Conservation (phyloP, 257 asterid genomes). For the Prunella vulgaris region DNA sequence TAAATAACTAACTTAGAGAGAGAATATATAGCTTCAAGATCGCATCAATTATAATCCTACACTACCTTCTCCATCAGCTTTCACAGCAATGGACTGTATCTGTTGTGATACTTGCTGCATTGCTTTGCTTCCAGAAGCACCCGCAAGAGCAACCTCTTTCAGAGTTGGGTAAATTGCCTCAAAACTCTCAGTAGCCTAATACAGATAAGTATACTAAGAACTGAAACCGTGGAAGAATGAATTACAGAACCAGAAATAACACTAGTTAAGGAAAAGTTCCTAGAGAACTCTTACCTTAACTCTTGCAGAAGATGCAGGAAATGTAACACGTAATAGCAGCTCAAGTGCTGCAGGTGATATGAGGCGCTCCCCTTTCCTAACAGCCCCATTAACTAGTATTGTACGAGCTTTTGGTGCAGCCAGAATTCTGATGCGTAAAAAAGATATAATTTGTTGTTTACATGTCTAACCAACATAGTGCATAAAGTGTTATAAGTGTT, state of each 20-base stretch:
- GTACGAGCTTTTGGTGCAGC: conserved; percentile 70
- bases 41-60: not conserved
- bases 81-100: conserved; percentile 47
- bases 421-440: conserved; percentile 45
- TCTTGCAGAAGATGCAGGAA: conserved; percentile 63
- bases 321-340: conserved; percentile 51
- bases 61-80: conserved; percentile 72
- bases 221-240: not conserved
- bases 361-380: conserved; percentile 73
- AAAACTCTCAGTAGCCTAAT: conserved; percentile 82
- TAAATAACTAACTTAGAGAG: not conserved
- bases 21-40: not conserved
- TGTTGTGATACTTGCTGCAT: conserved; percentile 74
- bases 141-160: conserved; percentile 80
- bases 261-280: not conserved
- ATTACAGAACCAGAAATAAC: not conserved
- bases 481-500: not conserved
- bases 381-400: conserved; percentile 58
- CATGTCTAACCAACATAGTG: not conserved
- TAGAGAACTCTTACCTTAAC: conserved; percentile 49
- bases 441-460: not conserved
- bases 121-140: conserved; percentile 86
- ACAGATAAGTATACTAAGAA: not conserved
- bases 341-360: conserved; percentile 73
- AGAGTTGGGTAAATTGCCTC: conserved; percentile 71